Evolutionary conservation across 495 filamentous ascomycete species (phyloP).

Genomic region (Massariosphaeria phaeospora): DNA sequence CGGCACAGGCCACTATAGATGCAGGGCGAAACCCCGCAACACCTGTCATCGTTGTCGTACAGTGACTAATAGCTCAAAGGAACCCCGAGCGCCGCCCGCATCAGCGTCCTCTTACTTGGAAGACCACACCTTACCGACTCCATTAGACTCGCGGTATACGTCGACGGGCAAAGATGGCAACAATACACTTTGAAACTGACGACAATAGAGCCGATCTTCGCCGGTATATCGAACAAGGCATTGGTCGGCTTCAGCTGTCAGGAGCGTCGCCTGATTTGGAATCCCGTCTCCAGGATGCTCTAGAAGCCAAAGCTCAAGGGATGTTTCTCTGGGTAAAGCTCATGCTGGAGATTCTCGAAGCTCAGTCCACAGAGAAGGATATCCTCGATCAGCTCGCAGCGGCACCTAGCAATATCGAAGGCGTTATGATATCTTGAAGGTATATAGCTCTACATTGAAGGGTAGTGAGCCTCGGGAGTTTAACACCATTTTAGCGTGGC

Average conservation of each 20-base stretch:
- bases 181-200: conserved; percentile 1
- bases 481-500: conserved; percentile 1
- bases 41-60: not conserved
- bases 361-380: not conserved
- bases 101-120: conserved; percentile 2
- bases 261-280: not conserved
- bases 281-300: not conserved
- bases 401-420: not conserved
- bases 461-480: not conserved
- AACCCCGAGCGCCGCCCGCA: not conserved
- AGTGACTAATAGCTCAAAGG: not conserved
- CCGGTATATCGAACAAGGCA: not conserved
- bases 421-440: not conserved
- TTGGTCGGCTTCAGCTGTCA: not conserved
- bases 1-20: not conserved
- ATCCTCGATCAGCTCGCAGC: not conserved
- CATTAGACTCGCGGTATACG: not conserved
- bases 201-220: not conserved
- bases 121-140: conserved; percentile 6
- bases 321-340: conserved; percentile 4
- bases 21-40: no score
- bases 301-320: conserved; percentile 2
- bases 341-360: not conserved
- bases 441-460: conserved; percentile 8
- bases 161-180: not conserved